Conservation (phyloP, 2,329 filamentous ascomycete genomes). For the Lithohypha guttulata region DNA sequence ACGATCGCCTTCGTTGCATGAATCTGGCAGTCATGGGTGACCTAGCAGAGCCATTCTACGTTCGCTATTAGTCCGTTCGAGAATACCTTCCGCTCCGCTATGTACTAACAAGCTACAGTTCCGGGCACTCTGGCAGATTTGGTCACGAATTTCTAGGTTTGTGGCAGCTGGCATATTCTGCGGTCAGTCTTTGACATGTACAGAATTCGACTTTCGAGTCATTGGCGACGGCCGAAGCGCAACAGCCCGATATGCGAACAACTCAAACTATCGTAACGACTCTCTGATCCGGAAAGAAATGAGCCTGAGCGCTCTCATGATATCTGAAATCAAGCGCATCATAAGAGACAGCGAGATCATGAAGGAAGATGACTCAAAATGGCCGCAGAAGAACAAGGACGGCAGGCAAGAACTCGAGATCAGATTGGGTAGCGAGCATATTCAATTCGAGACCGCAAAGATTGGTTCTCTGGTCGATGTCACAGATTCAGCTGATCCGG, state of each 20-base stretch:
- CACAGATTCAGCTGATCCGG: conserved; percentile 88
- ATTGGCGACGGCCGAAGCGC: conserved; percentile 88
- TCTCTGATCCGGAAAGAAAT: conserved; percentile 99
- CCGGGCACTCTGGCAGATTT: conserved; percentile 92
- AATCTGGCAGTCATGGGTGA: conserved; percentile 46
- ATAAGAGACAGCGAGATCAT: conserved; percentile 95
- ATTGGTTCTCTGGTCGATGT: conserved; percentile 96
- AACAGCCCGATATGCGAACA: conserved; percentile 93
- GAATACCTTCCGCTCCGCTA: conserved; percentile 21
- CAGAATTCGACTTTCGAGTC: conserved; percentile 93
- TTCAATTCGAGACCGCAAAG: conserved; percentile 98
- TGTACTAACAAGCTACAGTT: conserved; percentile 51
- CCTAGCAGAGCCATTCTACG: conserved; percentile 75
- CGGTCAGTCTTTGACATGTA: conserved; percentile 11
- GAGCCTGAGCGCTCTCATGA: conserved; percentile 84
- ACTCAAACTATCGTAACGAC: conserved; percentile 98
- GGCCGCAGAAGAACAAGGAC: conserved; percentile 99
- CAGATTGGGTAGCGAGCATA: conserved; percentile 83
- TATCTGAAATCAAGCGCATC: conserved; percentile 92
- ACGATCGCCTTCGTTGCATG: too few relatives aligned
- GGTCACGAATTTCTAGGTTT: conserved; percentile 94
- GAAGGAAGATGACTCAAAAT: conserved; percentile 97
- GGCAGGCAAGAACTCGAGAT: conserved; percentile 95
- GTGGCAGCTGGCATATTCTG: conserved; percentile 3
- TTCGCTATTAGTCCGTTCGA: conserved; percentile 83